Conservation (phyloP, 2,329 filamentous ascomycete species). For the Zelopaecilomyces penicillatus region DNA sequence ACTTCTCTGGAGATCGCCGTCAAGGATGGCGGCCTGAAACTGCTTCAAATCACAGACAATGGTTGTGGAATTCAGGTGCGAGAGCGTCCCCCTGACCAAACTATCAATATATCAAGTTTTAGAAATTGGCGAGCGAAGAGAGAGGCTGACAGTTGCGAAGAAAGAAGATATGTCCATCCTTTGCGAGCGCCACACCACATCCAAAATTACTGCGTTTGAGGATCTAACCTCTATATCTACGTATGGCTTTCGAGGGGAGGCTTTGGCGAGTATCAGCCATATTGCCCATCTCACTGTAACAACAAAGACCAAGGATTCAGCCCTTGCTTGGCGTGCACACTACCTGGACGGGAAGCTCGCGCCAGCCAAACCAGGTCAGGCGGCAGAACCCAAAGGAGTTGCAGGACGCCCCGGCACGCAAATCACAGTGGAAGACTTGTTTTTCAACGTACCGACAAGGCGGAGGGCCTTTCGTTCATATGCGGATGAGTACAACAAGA, state of each 20-base stretch:
- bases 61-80: constrained; percentile 84
- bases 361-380: constrained; percentile 80
- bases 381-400: constrained; percentile 73
- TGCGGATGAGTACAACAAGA: constrained; percentile 95
- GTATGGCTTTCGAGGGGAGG: constrained; percentile 96
- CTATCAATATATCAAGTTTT: neutral
- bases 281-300: constrained; percentile 94
- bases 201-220: constrained; percentile 88
- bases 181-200: constrained; percentile 94
- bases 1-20: constrained; percentile 84
- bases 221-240: constrained; percentile 84
- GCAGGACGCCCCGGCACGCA: constrained; percentile 87
- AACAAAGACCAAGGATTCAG: constrained; percentile 82
- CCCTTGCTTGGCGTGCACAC: constrained; percentile 81
- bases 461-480: constrained; percentile 82
- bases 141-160: constrained; percentile 33
- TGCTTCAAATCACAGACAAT: constrained; percentile 96
- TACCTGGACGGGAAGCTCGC: constrained; percentile 77
- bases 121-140: neutral
- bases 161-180: constrained; percentile 86
- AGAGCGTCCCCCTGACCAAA: neutral
- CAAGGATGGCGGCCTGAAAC: constrained; percentile 89
- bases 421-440: constrained; percentile 92
- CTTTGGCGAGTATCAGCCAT: constrained; percentile 93
- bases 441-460: constrained; percentile 90